Evolutionary conservation across 2,329 filamentous ascomycete genomes (phyloP).

Genomic region (Pseudogymnoascus sp.): DNA sequence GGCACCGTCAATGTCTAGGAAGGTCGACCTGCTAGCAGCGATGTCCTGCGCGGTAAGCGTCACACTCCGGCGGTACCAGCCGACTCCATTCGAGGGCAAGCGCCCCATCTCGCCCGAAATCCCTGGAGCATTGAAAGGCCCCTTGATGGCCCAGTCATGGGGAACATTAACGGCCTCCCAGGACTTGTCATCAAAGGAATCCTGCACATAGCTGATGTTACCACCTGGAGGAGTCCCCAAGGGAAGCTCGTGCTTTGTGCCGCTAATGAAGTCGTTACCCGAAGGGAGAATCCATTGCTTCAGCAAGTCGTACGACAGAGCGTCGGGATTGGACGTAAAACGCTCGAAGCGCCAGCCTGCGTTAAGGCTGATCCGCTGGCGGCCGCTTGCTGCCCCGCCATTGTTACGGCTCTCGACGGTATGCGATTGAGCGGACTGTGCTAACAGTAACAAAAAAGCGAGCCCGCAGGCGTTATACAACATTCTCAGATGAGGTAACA

Average conservation of each 20-base stretch:
- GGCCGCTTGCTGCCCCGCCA: background rate
- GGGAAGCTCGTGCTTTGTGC: constrained; percentile 29
- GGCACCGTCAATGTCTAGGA: constrained; percentile 31
- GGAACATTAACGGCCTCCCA: constrained; percentile 39
- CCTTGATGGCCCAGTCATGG: constrained; percentile 44
- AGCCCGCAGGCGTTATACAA: background rate
- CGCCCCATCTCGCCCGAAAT: constrained; percentile 36
- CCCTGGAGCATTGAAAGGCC: constrained; percentile 35
- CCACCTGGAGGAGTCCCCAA: constrained; percentile 23
- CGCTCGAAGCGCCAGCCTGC: constrained; percentile 34
- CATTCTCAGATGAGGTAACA: constrained; percentile 2
- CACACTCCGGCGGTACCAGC: constrained; percentile 44
- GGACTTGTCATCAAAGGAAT: constrained; percentile 32
- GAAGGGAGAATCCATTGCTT: constrained; percentile 38
- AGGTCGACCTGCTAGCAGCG: constrained; percentile 32
- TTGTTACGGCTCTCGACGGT: background rate
- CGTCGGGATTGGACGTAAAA: constrained; percentile 32
- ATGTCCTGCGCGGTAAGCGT: constrained; percentile 26
- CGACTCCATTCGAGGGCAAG: constrained; percentile 45
- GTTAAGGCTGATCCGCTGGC: constrained; percentile 19
- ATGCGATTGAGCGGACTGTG: background rate
- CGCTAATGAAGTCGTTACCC: constrained; percentile 35
- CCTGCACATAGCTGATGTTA: constrained; percentile 29
- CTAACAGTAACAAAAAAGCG: background rate
- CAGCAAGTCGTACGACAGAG: constrained; percentile 30